Percentiles rank a stretch among this genome's conserved stretches.
phyloP scores from a whole-genome alignment of 208 protist genomes.

The Trypanosoma congolense region DNA sequence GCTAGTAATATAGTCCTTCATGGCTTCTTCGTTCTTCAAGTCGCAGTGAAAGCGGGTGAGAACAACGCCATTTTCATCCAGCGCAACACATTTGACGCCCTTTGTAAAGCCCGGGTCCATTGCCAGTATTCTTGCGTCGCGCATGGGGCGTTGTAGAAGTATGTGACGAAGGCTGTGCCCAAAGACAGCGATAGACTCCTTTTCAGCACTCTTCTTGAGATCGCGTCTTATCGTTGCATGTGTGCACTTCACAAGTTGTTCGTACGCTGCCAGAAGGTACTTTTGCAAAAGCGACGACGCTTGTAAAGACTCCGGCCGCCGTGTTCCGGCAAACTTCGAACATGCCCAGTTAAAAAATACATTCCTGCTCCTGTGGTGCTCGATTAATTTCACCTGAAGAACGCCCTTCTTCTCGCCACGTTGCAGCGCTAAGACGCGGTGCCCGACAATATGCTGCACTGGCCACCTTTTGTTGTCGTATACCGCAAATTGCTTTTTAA shows the following conservation, averaged over 20 bases:
- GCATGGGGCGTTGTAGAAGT: constrained; percentile 70
- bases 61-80: constrained; percentile 64
- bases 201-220: constrained; percentile 70
- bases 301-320: constrained; percentile 18
- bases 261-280: constrained; percentile 25
- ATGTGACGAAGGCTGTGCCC: constrained; percentile 74
- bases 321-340: constrained; percentile 23
- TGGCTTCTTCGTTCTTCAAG: constrained; percentile 49
- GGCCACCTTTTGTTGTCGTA: constrained; percentile 54
- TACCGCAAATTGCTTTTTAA: constrained; percentile 53
- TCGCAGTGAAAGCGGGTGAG: constrained; percentile 68
- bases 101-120: constrained; percentile 82
- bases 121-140: constrained; percentile 57
- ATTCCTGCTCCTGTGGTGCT: constrained; percentile 19
- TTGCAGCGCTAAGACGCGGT: constrained; percentile 60
- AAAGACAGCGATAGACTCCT: constrained; percentile 72
- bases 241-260: constrained; percentile 41
- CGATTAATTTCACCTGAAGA: constrained; percentile 45
- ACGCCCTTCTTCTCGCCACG: constrained; percentile 72
- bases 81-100: constrained; percentile 80
- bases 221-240: constrained; percentile 51
- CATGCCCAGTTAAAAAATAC: constrained; percentile 35
- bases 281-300: constrained; percentile 23
- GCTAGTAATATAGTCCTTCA: constrained; percentile 56
- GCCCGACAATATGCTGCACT: constrained; percentile 38